phyloP scores from a whole-genome alignment of 352 stramenopile genomes.

The Globisporangium mamillatum region DNA sequence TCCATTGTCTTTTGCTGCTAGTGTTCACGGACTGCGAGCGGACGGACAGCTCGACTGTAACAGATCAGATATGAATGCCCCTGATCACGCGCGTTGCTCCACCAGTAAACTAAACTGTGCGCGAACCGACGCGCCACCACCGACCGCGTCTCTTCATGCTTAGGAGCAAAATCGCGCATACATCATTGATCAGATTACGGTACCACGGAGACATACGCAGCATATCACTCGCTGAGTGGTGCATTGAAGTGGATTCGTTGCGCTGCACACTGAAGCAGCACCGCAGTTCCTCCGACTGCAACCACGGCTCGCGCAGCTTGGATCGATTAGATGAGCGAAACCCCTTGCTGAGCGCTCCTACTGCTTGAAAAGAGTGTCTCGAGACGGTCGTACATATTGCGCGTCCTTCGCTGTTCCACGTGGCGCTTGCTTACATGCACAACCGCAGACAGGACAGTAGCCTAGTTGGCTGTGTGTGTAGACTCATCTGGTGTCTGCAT shows the following conservation, averaged over 20 bases:
- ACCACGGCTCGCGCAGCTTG: background rate
- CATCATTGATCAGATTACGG: background rate
- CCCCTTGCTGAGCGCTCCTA: background rate
- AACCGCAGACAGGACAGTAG: background rate
- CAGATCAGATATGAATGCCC: background rate
- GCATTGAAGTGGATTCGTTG: no score
- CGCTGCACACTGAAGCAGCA: background rate
- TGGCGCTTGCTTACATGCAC: background rate
- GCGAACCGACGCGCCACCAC: background rate
- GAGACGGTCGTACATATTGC: background rate
- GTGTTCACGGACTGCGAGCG: background rate
- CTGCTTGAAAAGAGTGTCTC: background rate
- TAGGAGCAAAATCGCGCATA: background rate
- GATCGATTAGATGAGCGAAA: background rate
- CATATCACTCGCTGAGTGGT: background rate
- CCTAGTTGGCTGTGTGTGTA: background rate
- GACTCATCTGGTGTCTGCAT: background rate
- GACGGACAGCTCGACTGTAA: background rate
- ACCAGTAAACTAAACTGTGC: background rate
- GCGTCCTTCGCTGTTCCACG: background rate
- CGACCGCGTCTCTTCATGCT: background rate
- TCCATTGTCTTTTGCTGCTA: constrained; percentile 9
- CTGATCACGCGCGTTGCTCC: background rate
- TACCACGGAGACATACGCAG: background rate
- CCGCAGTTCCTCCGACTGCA: background rate